Percentiles rank a stretch among this genome's conserved stretches.
Evolutionary conservation across 75 land plant genomes (phyloP).

Genomic region (Gnetum montanum): DNA sequence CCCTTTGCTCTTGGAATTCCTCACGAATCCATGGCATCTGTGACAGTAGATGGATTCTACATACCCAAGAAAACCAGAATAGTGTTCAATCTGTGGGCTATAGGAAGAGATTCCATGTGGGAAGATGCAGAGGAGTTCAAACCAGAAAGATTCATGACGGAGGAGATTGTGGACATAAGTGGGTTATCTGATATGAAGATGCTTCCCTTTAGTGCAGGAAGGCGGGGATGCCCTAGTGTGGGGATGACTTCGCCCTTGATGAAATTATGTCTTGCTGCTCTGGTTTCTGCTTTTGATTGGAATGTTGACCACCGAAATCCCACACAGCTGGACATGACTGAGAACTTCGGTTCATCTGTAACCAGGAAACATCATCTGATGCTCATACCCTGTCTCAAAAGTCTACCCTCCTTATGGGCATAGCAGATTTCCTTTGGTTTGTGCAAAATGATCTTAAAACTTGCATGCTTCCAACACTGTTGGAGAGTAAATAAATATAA

Average conservation of each 20-base stretch:
- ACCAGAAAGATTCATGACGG: conserved; percentile 1
- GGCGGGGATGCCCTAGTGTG: conserved; percentile 21
- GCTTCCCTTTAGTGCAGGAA: conserved; percentile 11
- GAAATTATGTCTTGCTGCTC: conserved; percentile 7
- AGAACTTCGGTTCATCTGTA: neutral
- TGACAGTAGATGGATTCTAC: neutral
- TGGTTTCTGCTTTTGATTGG: conserved; percentile 13
- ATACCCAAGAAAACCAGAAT: conserved; percentile 5
- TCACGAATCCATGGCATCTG: neutral
- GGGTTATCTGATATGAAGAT: neutral
- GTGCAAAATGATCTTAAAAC: too few relatives aligned
- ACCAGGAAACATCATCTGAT: neutral
- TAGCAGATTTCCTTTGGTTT: too few relatives aligned
- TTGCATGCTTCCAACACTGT: too few relatives aligned
- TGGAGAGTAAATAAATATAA: too few relatives aligned
- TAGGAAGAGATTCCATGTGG: conserved; percentile 9
- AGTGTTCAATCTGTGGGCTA: conserved; percentile 8
- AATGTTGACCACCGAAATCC: conserved; percentile 2
- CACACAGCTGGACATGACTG: conserved; percentile 2
- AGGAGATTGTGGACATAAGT: neutral
- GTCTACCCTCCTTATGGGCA: too few relatives aligned
- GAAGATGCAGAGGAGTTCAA: conserved; percentile 1
- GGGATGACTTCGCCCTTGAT: conserved; percentile 3
- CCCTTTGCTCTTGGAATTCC: conserved; percentile 5
- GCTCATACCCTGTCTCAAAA: too few relatives aligned